Conservation (phyloP, 1,139 yeast species). For the Suhomyces wounanorum region DNA sequence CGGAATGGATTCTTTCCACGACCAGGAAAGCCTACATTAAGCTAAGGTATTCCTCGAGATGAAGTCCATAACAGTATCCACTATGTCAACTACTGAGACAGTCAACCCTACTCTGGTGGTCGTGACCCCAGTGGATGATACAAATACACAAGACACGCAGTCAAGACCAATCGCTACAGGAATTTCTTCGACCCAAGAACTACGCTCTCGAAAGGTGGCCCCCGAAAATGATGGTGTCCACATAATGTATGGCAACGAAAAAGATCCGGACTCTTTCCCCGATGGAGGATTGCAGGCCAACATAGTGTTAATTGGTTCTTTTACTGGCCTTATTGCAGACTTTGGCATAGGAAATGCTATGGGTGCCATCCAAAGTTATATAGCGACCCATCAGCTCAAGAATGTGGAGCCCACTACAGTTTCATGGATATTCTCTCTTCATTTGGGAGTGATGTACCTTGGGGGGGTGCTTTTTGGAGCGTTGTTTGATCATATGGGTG, state of each 20-base stretch:
- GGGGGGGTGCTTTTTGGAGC: slow-evolving; percentile 65
- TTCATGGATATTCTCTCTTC: slow-evolving; percentile 67
- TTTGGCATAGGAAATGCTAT: slow-evolving; percentile 62
- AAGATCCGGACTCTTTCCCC: slow-evolving; percentile 46
- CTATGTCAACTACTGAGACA: neutral
- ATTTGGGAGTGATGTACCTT: slow-evolving; percentile 55
- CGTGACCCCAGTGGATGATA: neutral
- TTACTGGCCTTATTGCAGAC: slow-evolving; percentile 57
- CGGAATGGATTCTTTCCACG: neutral
- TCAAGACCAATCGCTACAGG: slow-evolving; percentile 6
- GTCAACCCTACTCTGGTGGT: neutral
- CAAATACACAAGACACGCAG: neutral
- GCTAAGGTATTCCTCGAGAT: neutral
- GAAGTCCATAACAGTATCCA: neutral
- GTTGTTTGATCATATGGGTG: slow-evolving; percentile 58
- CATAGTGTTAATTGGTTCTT: slow-evolving; percentile 62
- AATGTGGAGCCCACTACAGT: slow-evolving; percentile 44
- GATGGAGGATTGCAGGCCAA: slow-evolving; percentile 65
- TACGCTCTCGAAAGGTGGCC: slow-evolving; percentile 5
- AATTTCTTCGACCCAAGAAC: slow-evolving; percentile 8
- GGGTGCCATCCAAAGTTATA: slow-evolving; percentile 64
- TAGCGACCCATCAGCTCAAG: slow-evolving; percentile 51
- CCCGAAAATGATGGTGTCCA: slow-evolving; percentile 1
- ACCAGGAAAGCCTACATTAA: neutral
- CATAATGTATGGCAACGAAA: slow-evolving; percentile 13